These are phyloP conservation scores for Metschnikowia baotianmanensis DNA, from an alignment of 805 yeast species.

Conservation along the genomic window DNA sequence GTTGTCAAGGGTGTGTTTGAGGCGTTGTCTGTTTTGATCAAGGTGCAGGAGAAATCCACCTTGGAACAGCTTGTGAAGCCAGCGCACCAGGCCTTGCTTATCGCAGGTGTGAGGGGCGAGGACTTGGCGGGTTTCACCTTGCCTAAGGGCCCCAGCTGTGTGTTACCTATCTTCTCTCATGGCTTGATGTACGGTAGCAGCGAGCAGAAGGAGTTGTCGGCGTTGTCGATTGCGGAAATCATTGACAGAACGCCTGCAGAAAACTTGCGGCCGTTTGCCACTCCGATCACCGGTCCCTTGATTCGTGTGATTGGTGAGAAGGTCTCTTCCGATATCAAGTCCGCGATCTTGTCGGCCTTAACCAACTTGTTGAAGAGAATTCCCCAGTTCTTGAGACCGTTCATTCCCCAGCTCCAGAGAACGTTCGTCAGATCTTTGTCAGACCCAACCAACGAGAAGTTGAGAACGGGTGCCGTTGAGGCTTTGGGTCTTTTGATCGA, in stretches of 20 bases:
- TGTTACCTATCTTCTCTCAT: slow-evolving; percentile 88
- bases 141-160: slow-evolving; percentile 83
- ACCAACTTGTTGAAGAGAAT: slow-evolving; percentile 74
- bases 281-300: slow-evolving; percentile 93
- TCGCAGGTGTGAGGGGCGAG: slow-evolving; percentile 60
- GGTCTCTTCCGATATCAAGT: slow-evolving; percentile 84
- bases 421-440: slow-evolving; percentile 90
- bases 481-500: slow-evolving; percentile 87
- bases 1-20: slow-evolving; percentile 66
- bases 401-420: slow-evolving; percentile 95
- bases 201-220: slow-evolving; percentile 81
- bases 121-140: slow-evolving; percentile 71
- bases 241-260: slow-evolving; percentile 84
- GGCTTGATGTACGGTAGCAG: slow-evolving; percentile 92
- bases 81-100: slow-evolving; percentile 67
- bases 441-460: slow-evolving; percentile 68
- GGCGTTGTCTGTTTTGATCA: slow-evolving; percentile 63
- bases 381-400: slow-evolving; percentile 90
- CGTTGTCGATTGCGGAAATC: slow-evolving; percentile 83
- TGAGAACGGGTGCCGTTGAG: slow-evolving; percentile 81
- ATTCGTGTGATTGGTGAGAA: slow-evolving; percentile 98
- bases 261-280: slow-evolving; percentile 81
- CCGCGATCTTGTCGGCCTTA: slow-evolving; percentile 87
- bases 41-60: slow-evolving; percentile 70
- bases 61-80: slow-evolving; percentile 78